Evolutionary conservation across 2,329 filamentous ascomycete species (phyloP), one percentile per base, ranked within the genome.

Genomic region (Graphilbum sp.): DNA sequence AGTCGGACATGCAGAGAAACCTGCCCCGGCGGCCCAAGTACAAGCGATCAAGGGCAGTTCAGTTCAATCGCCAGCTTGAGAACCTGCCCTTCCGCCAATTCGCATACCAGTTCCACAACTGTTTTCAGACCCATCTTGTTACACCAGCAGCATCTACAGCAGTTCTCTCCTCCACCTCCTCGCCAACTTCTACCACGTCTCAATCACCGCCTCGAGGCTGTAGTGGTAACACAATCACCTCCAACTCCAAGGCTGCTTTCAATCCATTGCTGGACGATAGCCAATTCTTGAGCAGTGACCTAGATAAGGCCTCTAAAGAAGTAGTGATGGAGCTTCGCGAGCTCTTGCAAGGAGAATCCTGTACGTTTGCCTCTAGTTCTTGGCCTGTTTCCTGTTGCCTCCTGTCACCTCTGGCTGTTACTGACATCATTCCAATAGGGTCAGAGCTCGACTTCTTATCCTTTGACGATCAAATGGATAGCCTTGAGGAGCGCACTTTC

Each of bases 81-180:
- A 69, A 70, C 45, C 56, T 73, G 56, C 69, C 69, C 1, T 74
- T 74, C 49, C 67, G 64, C 52, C 69, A 74, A 52, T 72, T 74
- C 47, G 66, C 66, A 4, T 70, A 67, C 44, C 68, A 72, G 52
- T 74, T 74, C 49, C 69, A 74, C 51, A 62, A 71, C 48, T 60
- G 71, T 40, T 74, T 71, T 47, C 67, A 72, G 56, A 73, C 69
- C 17, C 66, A 72, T n/a, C n/a, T n/a, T n/a, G n/a, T n/a, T n/a
- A n/a, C n/a, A n/a, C n/a, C n/a, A n/a, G n/a, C n/a, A n/a, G n/a
- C n/a, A n/a, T n/a, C n/a, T n/a, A n/a, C n/a, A n/a, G n/a, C n/a
- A n/a, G n/a, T n/a, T n/a, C n/a, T n/a, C 5, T 34, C 37, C 1
- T 27, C 41, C 3, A 33, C 38, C 3, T 41, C 41, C 4, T 35